Base-by-base conservation (phyloP, 1,139 yeast genomes). In the Pichia sp. region DNA sequence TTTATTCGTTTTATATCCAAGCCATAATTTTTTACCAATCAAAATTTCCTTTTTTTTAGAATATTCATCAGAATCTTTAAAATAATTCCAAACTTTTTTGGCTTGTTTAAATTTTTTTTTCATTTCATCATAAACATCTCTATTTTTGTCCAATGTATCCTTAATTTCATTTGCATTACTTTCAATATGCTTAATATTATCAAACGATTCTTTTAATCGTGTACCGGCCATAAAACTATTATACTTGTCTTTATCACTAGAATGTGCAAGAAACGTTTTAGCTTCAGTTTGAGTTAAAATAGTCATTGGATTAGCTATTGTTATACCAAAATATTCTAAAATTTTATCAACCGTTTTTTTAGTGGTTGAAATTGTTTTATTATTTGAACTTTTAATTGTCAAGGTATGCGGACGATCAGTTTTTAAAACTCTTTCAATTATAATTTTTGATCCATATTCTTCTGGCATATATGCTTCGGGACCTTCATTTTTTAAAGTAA, bases 271-370 rank as follows among this genome's bases (percentile, higher is more conserved):
- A 56, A 93, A 91, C 20, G 91, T 85, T 50, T 96, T 74, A 1
- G 99, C 98, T 47, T 82, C 85, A 54, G 93, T 97, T 60, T 93
- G 99, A 1, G 95, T 86, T 39, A 93, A 68, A 53, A 93, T 85
- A 2, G 95, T 87, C 74, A 93, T 77, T 7, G 97, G 97, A 54
- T 93, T 93, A 53, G 83, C 93, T 18, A 91, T 81, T 3, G 88
- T 79, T 36, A 91, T 80, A 34, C 83, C 78, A 57, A 83, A 87
- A 48, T 72, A 74, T 49, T 76, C 78, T 32, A 88, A 63, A 9
- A 91, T 80, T 11, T 74, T 75, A 49, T 79, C 87, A 28, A 91
- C 63, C 7, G 78, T 83, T 20, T 72, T 66, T 46, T 79, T 81
- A 53, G 80, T 83, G 9, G 67, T 69, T 3, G 87, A 76, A 1